Percentiles rank a stretch among this genome's conserved stretches.
phyloP scores from a whole-genome alignment of 768 basidiomycete genomes.

The Nidularia sp. region DNA sequence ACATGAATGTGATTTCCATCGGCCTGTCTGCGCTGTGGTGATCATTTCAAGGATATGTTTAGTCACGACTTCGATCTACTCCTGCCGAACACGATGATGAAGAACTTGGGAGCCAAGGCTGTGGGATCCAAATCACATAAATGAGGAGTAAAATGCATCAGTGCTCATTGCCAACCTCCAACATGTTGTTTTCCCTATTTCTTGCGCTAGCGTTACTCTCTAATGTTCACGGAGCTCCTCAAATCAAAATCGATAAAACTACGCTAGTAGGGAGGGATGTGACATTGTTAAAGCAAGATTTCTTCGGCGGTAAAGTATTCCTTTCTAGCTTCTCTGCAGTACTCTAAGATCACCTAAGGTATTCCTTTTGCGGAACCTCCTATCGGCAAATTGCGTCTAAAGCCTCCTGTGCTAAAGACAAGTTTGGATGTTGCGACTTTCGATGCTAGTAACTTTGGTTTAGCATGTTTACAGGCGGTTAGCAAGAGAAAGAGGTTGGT shows the following conservation, averaged over 20 bases:
- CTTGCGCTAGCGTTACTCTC: no score
- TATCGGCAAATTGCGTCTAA: slow-evolving; percentile 20
- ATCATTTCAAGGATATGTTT: no score
- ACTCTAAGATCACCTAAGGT: slow-evolving; percentile 4
- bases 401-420: slow-evolving; percentile 18
- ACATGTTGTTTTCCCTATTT: no score
- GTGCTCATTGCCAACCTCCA: no score
- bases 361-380: slow-evolving; percentile 26
- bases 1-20: no score
- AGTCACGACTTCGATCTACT: no score
- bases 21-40: no score
- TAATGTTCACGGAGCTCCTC: slow-evolving; percentile 8
- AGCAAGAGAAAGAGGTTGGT: not conserved
- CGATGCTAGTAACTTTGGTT: slow-evolving; percentile 21
- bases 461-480: slow-evolving; percentile 22
- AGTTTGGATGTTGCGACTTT: slow-evolving; percentile 15
- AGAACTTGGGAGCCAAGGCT: no score
- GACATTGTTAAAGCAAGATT: slow-evolving; percentile 31
- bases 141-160: no score
- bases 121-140: no score
- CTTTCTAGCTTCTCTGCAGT: not conserved
- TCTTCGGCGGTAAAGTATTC: slow-evolving; percentile 36
- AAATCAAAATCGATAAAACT: slow-evolving; percentile 33
- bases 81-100: no score
- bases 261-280: slow-evolving; percentile 31